phyloP scores from a whole-genome alignment of 805 yeast species.

The Isabelozyma rhagii region DNA sequence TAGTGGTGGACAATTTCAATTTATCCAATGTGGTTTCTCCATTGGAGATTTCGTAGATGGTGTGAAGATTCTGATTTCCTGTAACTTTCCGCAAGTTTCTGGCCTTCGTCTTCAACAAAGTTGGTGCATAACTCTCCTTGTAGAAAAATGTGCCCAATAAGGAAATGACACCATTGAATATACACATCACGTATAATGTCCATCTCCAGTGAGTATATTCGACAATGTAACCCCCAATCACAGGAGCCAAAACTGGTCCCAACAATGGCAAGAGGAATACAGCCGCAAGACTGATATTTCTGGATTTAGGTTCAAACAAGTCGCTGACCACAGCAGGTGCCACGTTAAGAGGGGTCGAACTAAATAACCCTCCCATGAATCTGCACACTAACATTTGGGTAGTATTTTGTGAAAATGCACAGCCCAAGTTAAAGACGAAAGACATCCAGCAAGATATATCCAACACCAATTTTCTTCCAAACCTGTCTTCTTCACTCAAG shows the following conservation, averaged over 20 bases:
- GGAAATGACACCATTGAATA: slow-evolving; percentile 33
- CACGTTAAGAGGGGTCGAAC: slow-evolving; percentile 36
- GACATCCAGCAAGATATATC: slow-evolving; percentile 33
- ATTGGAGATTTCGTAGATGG: slow-evolving; percentile 33
- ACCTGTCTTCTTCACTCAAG: slow-evolving; percentile 31
- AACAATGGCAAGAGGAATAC: slow-evolving; percentile 34
- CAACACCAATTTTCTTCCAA: slow-evolving; percentile 33
- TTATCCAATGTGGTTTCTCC: slow-evolving; percentile 21
- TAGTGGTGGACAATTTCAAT: slow-evolving; percentile 20
- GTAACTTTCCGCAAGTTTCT: slow-evolving; percentile 25
- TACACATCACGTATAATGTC: slow-evolving; percentile 32
- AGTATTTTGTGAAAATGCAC: slow-evolving; percentile 32
- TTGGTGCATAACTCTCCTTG: slow-evolving; percentile 36
- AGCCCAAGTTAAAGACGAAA: slow-evolving; percentile 31
- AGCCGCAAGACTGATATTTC: slow-evolving; percentile 34
- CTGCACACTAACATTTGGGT: slow-evolving; percentile 31
- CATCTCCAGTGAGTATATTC: slow-evolving; percentile 32
- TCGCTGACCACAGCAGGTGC: slow-evolving; percentile 40
- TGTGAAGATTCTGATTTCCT: slow-evolving; percentile 34
- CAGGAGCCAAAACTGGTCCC: slow-evolving; percentile 39
- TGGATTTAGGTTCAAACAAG: slow-evolving; percentile 27
- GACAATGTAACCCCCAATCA: slow-evolving; percentile 34
- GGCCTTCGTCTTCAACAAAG: slow-evolving; percentile 26
- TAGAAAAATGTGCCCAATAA: slow-evolving; percentile 25
- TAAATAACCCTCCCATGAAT: slow-evolving; percentile 35